A percentile compares a stretch with the other conserved stretches of the same genome.
Evolutionary conservation across 2,329 filamentous ascomycete genomes (phyloP).

Genomic region (Fusarium sublunatum): DNA sequence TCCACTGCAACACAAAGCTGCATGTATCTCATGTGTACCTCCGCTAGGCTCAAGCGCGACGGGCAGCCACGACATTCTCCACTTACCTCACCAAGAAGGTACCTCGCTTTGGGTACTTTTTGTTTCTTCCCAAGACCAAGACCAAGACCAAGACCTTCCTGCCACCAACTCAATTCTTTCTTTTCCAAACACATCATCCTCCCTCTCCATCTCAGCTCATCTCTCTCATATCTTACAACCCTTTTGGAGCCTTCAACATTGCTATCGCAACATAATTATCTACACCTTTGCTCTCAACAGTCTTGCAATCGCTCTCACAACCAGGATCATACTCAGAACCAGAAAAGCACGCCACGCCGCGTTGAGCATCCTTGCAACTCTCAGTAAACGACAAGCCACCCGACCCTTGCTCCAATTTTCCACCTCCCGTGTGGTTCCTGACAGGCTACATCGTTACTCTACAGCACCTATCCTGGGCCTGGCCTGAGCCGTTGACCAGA

Average conservation of each 20-base stretch:
- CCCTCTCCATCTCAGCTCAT: constrained; percentile 13
- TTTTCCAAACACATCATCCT: constrained; percentile 16
- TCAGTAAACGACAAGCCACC: constrained; percentile 42
- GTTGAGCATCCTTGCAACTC: constrained; percentile 39
- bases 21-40: constrained; percentile 19
- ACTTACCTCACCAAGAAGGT: constrained; percentile 22
- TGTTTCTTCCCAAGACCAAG: constrained; percentile 7
- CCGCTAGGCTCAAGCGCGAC: constrained; percentile 1
- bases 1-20: neutral
- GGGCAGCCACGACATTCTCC: constrained; percentile 26
- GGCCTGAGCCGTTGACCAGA: constrained; percentile 38
- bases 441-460: constrained; percentile 31
- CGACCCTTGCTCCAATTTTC: constrained; percentile 45
- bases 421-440: constrained; percentile 37
- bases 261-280: neutral
- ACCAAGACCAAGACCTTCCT: constrained; percentile 2
- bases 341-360: constrained; percentile 45
- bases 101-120: constrained; percentile 4
- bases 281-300: neutral
- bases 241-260: neutral
- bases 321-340: constrained; percentile 25
- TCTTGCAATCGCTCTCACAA: constrained; percentile 13
- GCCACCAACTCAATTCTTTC: constrained; percentile 19
- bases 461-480: constrained; percentile 25
- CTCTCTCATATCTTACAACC: constrained; percentile 2